Base-by-base conservation (phyloP, 148 eudicot genomes). In the Camellia lanceoleosa region DNA sequence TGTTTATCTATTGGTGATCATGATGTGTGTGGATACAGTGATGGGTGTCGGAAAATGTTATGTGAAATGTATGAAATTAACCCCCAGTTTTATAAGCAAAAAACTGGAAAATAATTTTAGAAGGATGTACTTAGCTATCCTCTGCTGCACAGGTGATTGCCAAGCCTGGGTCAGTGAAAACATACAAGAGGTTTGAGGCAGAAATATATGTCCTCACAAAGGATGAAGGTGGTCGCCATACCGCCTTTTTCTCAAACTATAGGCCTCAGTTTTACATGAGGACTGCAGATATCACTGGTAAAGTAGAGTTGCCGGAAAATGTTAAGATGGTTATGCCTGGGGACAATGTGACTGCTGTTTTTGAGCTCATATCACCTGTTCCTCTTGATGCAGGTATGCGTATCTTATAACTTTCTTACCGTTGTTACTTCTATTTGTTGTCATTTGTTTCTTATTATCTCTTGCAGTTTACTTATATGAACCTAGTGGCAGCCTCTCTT, bases 251-350 rank as follows among this genome's bases (percentile, higher is more conserved):
- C 83, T 83, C 94, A 70, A 92, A 96, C 79, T 96, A 93, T 79
- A 90, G 82, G 84, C 98, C 99, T 80, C 99, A 94, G 81, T 94
- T 94, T 81, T 96, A 93, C 87, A 56, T 94, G 92, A 91, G 98
- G 76, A 96, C 98, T 43, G 98, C 97, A 56, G 98, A 94, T 85
- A 89, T 94, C 75, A 89, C 92, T 42, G 99, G 98, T 30, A 96
- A 88, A 85, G 92, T 96, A 52, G 93, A 90, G 77, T 87, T 93
- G 90, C 99, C 99, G 0, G 95, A 93, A 80, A 88, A 86, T 80
- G 93, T 96, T n/a, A 96, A 92, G 90, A 96, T 96, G 98, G 99
- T 94, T 79, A 90, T 96, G 94, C 99, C 99, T 43, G 99, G 99
- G 75, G 99, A 96, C 89, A 94, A 96, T 86, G 95, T 96, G 78